These are phyloP conservation scores for Fusarium cyanostomum DNA, from an alignment of 2,329 filamentous ascomycete species.

Conservation along the genomic window DNA sequence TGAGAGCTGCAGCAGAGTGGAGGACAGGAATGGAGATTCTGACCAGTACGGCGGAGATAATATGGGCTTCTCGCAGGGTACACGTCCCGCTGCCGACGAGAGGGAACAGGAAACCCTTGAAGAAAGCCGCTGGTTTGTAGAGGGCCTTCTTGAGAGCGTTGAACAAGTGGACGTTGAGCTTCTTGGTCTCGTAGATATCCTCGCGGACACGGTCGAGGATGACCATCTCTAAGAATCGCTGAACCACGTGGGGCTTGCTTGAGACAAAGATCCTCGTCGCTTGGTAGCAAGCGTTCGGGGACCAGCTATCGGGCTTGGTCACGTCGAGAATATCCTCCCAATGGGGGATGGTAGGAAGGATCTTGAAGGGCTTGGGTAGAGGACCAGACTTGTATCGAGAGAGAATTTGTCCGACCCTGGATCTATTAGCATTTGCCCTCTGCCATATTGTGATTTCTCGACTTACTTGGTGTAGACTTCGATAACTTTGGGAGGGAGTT, in stretches of 20 bases:
- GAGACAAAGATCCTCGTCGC: constrained; percentile 94
- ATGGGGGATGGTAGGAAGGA: constrained; percentile 87
- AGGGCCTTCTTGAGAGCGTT: constrained; percentile 89
- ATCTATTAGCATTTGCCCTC: constrained; percentile 17
- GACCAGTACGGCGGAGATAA: constrained; percentile 85
- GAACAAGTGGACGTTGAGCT: constrained; percentile 95
- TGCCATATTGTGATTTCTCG: too few relatives aligned
- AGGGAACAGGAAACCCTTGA: constrained; percentile 95
- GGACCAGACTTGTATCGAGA: constrained; percentile 96
- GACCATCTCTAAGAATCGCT: constrained; percentile 86
- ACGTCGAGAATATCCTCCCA: constrained; percentile 90
- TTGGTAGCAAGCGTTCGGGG: constrained; percentile 82
- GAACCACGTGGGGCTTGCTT: constrained; percentile 79
- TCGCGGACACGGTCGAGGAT: constrained; percentile 91
- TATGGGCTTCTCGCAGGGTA: constrained; percentile 90
- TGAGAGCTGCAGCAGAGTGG: constrained; percentile 90
- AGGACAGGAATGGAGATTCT: constrained; percentile 89
- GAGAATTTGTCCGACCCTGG: constrained; percentile 83
- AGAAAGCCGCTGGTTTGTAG: constrained; percentile 95
- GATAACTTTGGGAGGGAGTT: constrained; percentile 89
- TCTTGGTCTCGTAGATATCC: constrained; percentile 93
- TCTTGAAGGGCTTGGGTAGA: constrained; percentile 96
- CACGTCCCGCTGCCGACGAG: constrained; percentile 87
- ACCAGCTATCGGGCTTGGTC: constrained; percentile 80
- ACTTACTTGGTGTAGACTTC: constrained; percentile 90